Evolutionary conservation across 2,329 filamentous ascomycete genomes (phyloP), one percentile per base, ranked within the genome.

Genomic region (Cordyceps militaris): DNA sequence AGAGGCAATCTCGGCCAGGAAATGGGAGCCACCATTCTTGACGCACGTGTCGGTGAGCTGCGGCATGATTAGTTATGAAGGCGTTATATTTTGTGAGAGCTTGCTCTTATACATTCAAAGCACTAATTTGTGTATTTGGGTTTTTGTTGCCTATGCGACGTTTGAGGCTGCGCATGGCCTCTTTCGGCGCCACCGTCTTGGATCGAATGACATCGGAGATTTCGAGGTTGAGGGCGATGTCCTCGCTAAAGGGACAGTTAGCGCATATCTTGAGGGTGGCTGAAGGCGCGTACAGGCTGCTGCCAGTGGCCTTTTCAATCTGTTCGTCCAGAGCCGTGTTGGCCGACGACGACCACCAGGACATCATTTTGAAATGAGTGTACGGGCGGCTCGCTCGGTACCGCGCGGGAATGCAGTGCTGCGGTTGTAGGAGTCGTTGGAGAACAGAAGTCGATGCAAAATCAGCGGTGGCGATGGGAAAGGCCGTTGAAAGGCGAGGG

Each of bases 171-270:
- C 91, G 89, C 94, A 99, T 99, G 61, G 94, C 94, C 74, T 99
- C 94, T 74, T 93, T 97, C 56, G 94, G 93, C 72, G 92, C 91
- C 52, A 99, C 93, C 19, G 91, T 96, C 78, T 97, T 97, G 68
- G 92, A 97, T 66, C 94, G 85, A 73, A 99, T 97, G 66, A 96
- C 80, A 76, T 99, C 94, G 72, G 93, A 97, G 66, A 99, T 97
- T 74, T 99, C 94, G 68, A 99, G 86, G 71, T 97, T 97, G 65
- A 97, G 84, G 42, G 94, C 88, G 71, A 99, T 97, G 69, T 99
- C 93, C 75, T 99, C 92, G 65, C 91, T 95, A 49, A 10, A 24
- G 19, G 0, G 9, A 16, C 11, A 6, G 40, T 60, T 47, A 62
- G 44, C 43, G 21, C n/a, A 21, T 38, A n/a, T 4, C n/a, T 10